Base-by-base conservation (phyloP, 2,329 filamentous ascomycete genomes). In the Bisporella sp. region DNA sequence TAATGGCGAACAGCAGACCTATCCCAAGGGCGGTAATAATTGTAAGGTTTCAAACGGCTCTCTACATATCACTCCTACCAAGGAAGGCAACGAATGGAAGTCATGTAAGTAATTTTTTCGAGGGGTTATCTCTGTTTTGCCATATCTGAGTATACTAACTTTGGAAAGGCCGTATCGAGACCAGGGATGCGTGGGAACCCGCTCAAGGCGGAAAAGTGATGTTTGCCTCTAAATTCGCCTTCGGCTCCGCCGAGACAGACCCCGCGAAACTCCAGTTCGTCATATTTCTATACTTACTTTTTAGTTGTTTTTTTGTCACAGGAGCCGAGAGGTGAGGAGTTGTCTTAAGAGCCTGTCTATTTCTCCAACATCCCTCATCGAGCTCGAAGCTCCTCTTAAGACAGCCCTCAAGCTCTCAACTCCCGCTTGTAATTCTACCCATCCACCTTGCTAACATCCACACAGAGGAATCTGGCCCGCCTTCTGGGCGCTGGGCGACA, bases 401-500 rank as follows among this genome's bases (percentile, higher is more conserved):
- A 11, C 21, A 21, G 21, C 21, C 21, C 21, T 21, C 21, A 21
- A 21, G 21, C 3, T 21, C 21, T 21, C 21, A 21, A 21, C 21
- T 21, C 21, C 21, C 21, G 21, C 21, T 21, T 21, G 3, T 21
- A 21, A 21, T 21, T 21, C 21, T 21, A 21, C 21, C 21, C 3
- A 21, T 21, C 21, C 3, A 21, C 21, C 21, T 21, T 21, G 21
- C 21, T 21, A 21, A 21, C 21, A 51, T 3, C 47, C 54, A 6
- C 56, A 58, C 21, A 21, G 21, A 41, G 58, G 58, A 13, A 56
- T 60, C 47, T 60, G 58, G 58, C 58, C 58, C 11, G 58, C 56
- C 1, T 60, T 60, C 49, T 60, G 56, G 58, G 48, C 52, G 28
- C 45, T 60, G 3, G 58, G 58, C 9, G 47, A 57, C 21, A 30